Conservation (phyloP, 2,329 filamentous ascomycete genomes). For the Didymella glomerata region DNA sequence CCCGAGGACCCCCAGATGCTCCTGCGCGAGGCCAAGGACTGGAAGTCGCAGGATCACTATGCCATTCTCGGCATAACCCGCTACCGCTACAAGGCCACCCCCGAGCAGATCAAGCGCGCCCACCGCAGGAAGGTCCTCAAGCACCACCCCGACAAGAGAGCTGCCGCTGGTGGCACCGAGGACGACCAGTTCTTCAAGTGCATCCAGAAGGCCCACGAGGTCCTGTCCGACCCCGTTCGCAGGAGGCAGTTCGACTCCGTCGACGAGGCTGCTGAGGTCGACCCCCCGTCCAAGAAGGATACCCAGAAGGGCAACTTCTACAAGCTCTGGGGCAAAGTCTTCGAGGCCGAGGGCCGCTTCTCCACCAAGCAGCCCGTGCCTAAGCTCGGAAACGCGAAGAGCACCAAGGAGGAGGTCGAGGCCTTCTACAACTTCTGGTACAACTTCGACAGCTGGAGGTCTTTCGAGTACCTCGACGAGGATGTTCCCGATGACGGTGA, state of each 20-base stretch:
- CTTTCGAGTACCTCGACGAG: conserved; percentile 98
- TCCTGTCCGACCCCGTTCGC: conserved; percentile 89
- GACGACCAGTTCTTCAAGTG: conserved; percentile 99
- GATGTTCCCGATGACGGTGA: conserved; percentile 99
- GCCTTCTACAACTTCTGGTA: conserved; percentile 99
- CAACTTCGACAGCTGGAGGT: conserved; percentile 97
- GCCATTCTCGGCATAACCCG: conserved; percentile 92
- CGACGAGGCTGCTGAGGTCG: conserved; percentile 90
- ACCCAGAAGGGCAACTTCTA: conserved; percentile 87
- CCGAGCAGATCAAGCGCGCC: conserved; percentile 98
- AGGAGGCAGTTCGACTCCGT: conserved; percentile 96
- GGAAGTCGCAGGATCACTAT: conserved; percentile 99
- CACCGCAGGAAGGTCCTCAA: conserved; percentile 99
- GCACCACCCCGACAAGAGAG: conserved; percentile 99
- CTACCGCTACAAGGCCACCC: conserved; percentile 90
- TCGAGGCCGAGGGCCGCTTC: conserved; percentile 92
- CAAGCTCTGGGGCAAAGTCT: conserved; percentile 91
- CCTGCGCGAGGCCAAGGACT: conserved; percentile 94
- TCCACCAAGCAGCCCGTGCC: conserved; percentile 91
- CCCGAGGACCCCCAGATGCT: conserved; percentile 92
- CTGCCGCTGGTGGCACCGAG: conserved; percentile 83
- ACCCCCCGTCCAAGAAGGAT: conserved; percentile 92
- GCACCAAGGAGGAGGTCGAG: conserved; percentile 88
- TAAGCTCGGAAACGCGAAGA: conserved; percentile 81
- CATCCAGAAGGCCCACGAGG: conserved; percentile 96